A percentile compares a stretch with the other conserved stretches of the same genome.
Evolutionary conservation across 805 yeast genomes (phyloP).

Genomic region (Sugiyamaella marilandica): DNA sequence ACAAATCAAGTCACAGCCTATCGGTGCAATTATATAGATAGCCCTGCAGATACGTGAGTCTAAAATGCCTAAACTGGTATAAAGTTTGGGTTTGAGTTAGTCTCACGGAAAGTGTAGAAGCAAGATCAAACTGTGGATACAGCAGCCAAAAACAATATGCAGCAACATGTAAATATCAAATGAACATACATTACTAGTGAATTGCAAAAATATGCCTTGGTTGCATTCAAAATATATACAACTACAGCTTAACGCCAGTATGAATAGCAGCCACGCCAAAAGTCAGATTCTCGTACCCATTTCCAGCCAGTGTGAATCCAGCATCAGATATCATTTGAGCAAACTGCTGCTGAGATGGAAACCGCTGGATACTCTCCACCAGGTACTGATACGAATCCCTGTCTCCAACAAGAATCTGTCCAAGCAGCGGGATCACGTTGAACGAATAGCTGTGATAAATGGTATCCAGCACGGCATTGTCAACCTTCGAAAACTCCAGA

Average conservation of each 20-base stretch:
- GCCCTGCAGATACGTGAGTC: no score
- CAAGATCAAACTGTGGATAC: no score
- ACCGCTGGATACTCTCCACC: slow-evolving; percentile 87
- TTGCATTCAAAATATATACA: no score
- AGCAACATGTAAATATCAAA: no score
- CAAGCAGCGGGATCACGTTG: slow-evolving; percentile 85
- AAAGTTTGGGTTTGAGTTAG: no score
- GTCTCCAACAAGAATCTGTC: slow-evolving; percentile 92
- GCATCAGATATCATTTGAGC: slow-evolving; percentile 90
- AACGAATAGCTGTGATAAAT: slow-evolving; percentile 86
- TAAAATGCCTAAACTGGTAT: no score
- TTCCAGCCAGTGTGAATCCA: slow-evolving; percentile 85
- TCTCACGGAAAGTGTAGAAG: no score
- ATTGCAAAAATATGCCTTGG: no score
- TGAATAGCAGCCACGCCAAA: slow-evolving; percentile 96
- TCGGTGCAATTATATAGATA: no score
- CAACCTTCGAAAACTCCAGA: slow-evolving; percentile 89
- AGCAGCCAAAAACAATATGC: no score
- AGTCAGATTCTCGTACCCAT: slow-evolving; percentile 89
- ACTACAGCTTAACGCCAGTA: slow-evolving; percentile 78
- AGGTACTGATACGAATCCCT: slow-evolving; percentile 93
- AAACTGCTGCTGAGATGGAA: slow-evolving; percentile 90
- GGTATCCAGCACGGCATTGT: slow-evolving; percentile 67
- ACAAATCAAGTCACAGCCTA: no score
- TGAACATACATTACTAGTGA: no score